Evolutionary conservation across 78 protist genomes (phyloP).

Genomic region (Planoprotostelium fungivorum): DNA sequence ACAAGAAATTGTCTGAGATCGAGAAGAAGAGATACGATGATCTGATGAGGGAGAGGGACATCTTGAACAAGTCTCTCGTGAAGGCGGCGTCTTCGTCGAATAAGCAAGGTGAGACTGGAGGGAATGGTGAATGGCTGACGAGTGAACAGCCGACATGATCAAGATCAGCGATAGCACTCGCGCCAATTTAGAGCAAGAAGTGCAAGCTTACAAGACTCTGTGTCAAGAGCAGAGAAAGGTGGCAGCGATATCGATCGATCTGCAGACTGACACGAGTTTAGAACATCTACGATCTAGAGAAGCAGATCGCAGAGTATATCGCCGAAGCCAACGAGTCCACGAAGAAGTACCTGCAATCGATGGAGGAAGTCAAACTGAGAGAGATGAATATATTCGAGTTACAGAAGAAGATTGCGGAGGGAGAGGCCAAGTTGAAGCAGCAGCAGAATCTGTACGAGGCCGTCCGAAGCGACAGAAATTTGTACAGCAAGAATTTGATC

Average conservation of each 20-base stretch:
- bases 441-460: constrained; percentile 83
- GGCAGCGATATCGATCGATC: not conserved
- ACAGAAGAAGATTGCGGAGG: constrained; percentile 71
- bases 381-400: constrained; percentile 44
- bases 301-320: constrained; percentile 58
- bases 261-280: not conserved
- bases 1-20: constrained; percentile 10
- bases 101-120: constrained; percentile 10
- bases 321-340: constrained; percentile 41
- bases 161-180: constrained; percentile 15
- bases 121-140: not conserved
- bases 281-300: constrained; percentile 57
- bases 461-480: constrained; percentile 85
- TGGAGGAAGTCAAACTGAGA: constrained; percentile 69
- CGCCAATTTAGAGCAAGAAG: constrained; percentile 54
- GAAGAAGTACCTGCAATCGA: constrained; percentile 34
- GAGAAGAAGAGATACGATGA: constrained; percentile 25
- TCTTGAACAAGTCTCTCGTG: constrained; percentile 22
- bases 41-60: constrained; percentile 42
- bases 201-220: constrained; percentile 42
- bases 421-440: constrained; percentile 63
- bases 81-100: constrained; percentile 8
- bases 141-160: constrained; percentile 2
- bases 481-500: constrained; percentile 78
- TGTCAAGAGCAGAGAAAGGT: constrained; percentile 24